phyloP scores from a whole-genome alignment of 345 rosid genomes.

The Salix viminalis region DNA sequence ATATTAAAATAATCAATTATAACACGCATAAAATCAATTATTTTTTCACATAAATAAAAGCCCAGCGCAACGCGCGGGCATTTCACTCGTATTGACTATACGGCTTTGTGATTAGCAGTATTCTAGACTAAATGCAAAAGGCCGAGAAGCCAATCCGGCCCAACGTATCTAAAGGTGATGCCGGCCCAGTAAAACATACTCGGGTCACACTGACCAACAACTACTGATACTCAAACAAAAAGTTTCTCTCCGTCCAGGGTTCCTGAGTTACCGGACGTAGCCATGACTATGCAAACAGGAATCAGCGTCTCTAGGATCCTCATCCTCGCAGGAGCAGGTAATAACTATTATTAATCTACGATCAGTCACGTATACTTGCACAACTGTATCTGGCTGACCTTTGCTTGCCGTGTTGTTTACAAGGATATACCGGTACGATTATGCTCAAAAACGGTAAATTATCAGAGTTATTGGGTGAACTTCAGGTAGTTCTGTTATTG shows the following conservation, averaged over 20 bases:
- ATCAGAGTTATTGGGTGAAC: constrained; percentile 66
- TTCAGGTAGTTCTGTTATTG: constrained; percentile 46
- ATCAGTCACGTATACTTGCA: neutral
- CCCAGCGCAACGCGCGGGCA: no score
- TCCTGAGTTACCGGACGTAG: neutral
- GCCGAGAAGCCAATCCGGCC: neutral
- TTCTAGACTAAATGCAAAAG: neutral
- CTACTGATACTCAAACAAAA: neutral
- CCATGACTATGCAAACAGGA: constrained; percentile 83
- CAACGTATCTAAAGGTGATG: neutral
- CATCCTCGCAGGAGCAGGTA: constrained; percentile 81
- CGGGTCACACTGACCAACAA: neutral
- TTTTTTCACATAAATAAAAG: no score
- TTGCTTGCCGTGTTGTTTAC: neutral
- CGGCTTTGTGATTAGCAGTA: neutral
- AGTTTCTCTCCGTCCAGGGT: neutral
- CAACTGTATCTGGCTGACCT: neutral
- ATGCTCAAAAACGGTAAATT: constrained; percentile 76
- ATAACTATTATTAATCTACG: neutral
- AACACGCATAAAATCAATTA: no score
- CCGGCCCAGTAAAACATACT: neutral
- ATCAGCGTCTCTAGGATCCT: constrained; percentile 65
- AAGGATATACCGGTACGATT: constrained; percentile 80
- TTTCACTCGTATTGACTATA: neutral
- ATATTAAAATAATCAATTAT: no score